Evolutionary conservation across 2,329 filamentous ascomycete species (phyloP), one percentile per base, ranked within the genome.

Genomic region (Trichoderma polysporum): DNA sequence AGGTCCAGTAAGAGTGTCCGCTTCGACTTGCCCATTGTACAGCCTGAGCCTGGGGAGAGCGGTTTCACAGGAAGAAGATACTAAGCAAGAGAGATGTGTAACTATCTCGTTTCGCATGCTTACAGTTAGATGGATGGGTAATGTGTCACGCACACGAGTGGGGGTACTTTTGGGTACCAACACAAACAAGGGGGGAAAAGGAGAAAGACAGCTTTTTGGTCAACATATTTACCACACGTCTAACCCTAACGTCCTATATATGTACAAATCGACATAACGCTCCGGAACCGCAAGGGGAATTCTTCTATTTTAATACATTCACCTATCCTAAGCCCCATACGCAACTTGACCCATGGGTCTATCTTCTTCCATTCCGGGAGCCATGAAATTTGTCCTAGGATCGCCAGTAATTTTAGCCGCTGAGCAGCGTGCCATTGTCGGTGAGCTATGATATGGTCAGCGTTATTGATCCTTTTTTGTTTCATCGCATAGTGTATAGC

Each of bases 381-480:
- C 90, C 89, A 93, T 90, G 72, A 92, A 87, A 81, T 93, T 92
- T 65, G 88, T 93, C 78, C 91, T 85, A 66, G 90, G 87, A 81
- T 93, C 91, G 69, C 90, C 89, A 10, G 88, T 89, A 67, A 90
- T 91, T 86, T 97, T 98, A 72, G 94, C 91, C 62, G 92, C 94
- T 58, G 93, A 97, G 85, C 93, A 97, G 77, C 95, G 91, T 68
- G 95, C 95, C 95, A 99, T 99, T 67, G 95, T 99, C 60, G 95
- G 94, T 70, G 94, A 97, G 84, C 94, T 97, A 69, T 12, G 19
- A 52, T n/a, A 17, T 2, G 27, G 67, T 79, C 71, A 79, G 71
- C 66, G 69, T 47, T 41, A 1, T 45, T 22, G 13, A 17, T 25
- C 37, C 15, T 17, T 12, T 10, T 33, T 27, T 25, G 15, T 4